Conservation (phyloP, 2,329 filamentous ascomycete genomes). For the Apiospora phragmitis region DNA sequence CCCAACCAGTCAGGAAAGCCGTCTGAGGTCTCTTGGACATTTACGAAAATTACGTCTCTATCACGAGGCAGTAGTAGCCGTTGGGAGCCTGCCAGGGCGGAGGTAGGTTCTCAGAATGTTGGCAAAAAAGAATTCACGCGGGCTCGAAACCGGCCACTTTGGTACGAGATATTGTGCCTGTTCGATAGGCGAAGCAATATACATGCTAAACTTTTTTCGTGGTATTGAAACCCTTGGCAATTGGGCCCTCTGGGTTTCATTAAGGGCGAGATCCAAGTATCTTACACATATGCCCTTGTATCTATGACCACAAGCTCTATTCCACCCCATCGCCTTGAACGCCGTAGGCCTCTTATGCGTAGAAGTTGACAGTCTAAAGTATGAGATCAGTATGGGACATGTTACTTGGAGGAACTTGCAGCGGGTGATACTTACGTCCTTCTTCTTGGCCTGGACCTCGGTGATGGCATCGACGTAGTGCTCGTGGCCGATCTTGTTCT, state of each 20-base stretch:
- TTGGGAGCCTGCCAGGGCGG: neutral
- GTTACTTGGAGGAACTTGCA: neutral
- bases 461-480: constrained; percentile 98
- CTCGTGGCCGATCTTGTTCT: constrained; percentile 96
- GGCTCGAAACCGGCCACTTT: neutral
- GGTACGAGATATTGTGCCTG: neutral
- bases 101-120: neutral
- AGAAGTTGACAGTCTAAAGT: constrained; percentile 55
- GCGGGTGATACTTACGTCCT: constrained; percentile 61
- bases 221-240: neutral
- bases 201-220: neutral
- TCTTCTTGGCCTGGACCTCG: constrained; percentile 95
- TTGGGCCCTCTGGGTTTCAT: neutral
- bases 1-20: too few species aligned
- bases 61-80: too few species aligned
- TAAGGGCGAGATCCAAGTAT: constrained; percentile 13
- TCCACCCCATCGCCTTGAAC: constrained; percentile 1
- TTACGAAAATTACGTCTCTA: too few species aligned
- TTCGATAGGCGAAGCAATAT: neutral
- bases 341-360: constrained; percentile 32
- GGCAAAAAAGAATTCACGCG: neutral
- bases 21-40: too few species aligned
- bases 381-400: constrained; percentile 24
- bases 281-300: constrained; percentile 24
- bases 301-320: constrained; percentile 26